Percentiles rank a stretch among this genome's conserved stretches.
Conservation (phyloP, 1,284 basidiomycete species). For the Filobasidium uniguttulatum region DNA sequence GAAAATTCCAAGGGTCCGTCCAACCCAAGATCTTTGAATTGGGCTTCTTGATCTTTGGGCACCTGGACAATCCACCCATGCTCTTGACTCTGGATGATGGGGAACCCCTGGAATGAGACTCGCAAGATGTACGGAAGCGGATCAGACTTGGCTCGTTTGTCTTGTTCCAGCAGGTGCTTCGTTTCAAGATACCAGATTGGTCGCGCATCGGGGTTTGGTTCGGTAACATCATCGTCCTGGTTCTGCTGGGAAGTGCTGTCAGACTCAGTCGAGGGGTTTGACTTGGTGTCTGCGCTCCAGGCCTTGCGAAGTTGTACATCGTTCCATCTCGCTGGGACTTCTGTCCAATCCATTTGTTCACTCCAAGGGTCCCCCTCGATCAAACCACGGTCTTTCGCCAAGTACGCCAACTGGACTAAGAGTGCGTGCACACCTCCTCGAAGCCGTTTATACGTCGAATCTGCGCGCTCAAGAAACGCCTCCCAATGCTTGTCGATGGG, state of each 20-base stretch:
- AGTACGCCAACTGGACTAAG: conserved; percentile 52
- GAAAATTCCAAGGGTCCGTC: conserved; percentile 22
- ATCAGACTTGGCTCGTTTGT: no score
- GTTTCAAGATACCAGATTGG: conserved; percentile 3
- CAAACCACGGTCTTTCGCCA: conserved; percentile 43
- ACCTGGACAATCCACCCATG: conserved; percentile 36
- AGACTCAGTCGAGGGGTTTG: no score
- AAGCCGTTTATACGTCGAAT: conserved; percentile 61
- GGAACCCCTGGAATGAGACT: conserved; percentile 29
- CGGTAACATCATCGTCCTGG: background rate
- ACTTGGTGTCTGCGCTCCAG: no score
- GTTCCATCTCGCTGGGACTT: conserved; percentile 57
- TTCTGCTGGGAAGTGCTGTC: background rate
- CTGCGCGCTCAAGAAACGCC: conserved; percentile 61
- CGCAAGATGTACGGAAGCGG: conserved; percentile 33
- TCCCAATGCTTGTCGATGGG: conserved; percentile 86
- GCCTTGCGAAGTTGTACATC: background rate
- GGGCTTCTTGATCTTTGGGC: conserved; percentile 16
- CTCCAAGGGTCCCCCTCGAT: conserved; percentile 78
- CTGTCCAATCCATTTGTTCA: conserved; percentile 87
- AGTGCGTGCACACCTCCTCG: conserved; percentile 57
- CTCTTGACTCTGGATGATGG: conserved; percentile 28
- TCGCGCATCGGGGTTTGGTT: background rate
- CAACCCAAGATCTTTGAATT: conserved; percentile 20
- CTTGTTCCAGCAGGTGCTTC: no score